Percentiles rank a stretch among this genome's conserved stretches.
These are phyloP conservation scores for Geranium rotundifolium DNA, from an alignment of 345 rosid species.

Conservation along the genomic window DNA sequence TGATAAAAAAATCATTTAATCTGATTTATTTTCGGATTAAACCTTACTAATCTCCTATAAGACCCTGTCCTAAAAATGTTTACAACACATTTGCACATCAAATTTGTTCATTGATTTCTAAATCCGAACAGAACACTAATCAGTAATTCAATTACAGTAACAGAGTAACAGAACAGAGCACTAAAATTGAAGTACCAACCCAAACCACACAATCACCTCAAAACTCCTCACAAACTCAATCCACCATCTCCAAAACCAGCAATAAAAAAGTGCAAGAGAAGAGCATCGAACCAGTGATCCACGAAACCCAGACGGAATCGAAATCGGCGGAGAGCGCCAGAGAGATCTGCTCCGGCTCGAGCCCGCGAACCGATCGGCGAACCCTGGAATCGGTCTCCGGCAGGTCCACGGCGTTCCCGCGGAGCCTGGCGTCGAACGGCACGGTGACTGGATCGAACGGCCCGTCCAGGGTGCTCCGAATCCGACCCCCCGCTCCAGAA, in stretches of 20 bases:
- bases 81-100: no score
- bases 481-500: conserved; percentile 11
- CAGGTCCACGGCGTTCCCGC: conserved; percentile 61
- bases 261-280: neutral
- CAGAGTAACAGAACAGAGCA: no score
- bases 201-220: no score
- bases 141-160: no score
- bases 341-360: conserved; percentile 66
- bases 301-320: conserved; percentile 75
- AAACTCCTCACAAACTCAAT: no score
- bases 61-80: no score
- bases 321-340: conserved; percentile 54
- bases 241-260: no score
- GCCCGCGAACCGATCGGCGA: conserved; percentile 22
- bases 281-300: conserved; percentile 58
- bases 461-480: conserved; percentile 55
- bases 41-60: no score
- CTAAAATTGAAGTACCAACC: no score
- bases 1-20: no score
- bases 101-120: neutral
- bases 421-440: conserved; percentile 49
- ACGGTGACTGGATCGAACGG: conserved; percentile 65
- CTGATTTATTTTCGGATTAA: no score
- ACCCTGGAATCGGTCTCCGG: conserved; percentile 61
- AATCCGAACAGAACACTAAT: neutral